Percentiles rank a stretch among this genome's conserved stretches.
These are phyloP conservation scores for Juncus inflexus DNA, from an alignment of 176 grass and related monocot genomes.

Conservation along the genomic window DNA sequence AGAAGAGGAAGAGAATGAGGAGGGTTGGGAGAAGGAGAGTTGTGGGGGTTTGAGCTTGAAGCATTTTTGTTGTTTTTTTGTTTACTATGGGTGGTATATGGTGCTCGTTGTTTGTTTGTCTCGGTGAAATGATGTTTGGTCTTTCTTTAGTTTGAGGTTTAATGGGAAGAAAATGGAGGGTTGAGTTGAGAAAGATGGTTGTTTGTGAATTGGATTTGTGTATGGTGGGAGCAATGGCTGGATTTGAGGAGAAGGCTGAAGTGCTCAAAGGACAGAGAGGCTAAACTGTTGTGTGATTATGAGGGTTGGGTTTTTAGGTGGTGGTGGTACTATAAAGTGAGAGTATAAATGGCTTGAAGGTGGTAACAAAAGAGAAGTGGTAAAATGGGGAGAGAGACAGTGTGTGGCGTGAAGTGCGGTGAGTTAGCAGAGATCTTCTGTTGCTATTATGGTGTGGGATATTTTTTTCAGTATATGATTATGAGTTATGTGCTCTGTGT, in stretches of 20 bases:
- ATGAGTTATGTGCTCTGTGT: too few species aligned
- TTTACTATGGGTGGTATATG: too few species aligned
- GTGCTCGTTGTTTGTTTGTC: background rate
- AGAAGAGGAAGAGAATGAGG: constrained; percentile 13
- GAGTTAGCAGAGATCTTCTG: constrained; percentile 29
- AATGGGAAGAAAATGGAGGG: background rate
- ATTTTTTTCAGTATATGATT: too few species aligned
- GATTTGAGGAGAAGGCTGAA: too few species aligned
- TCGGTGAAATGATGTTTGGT: background rate
- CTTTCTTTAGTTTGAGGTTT: constrained; percentile 16
- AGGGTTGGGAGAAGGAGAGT: constrained; percentile 12
- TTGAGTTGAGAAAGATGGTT: background rate
- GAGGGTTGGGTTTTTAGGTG: too few species aligned
- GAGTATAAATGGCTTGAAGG: background rate
- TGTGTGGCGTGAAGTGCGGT: constrained; percentile 10
- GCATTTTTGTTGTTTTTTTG: too few species aligned
- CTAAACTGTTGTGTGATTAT: too few species aligned
- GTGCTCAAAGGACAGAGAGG: too few species aligned
- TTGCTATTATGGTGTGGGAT: background rate
- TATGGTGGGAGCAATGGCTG: too few species aligned
- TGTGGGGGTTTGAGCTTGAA: too few species aligned
- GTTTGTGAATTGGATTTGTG: background rate
- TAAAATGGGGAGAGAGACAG: background rate
- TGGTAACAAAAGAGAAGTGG: constrained; percentile 20
- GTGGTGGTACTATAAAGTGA: too few species aligned